Base-by-base conservation (phyloP, 2,329 filamentous ascomycete genomes). In the Fusarium pseudonygamai region DNA sequence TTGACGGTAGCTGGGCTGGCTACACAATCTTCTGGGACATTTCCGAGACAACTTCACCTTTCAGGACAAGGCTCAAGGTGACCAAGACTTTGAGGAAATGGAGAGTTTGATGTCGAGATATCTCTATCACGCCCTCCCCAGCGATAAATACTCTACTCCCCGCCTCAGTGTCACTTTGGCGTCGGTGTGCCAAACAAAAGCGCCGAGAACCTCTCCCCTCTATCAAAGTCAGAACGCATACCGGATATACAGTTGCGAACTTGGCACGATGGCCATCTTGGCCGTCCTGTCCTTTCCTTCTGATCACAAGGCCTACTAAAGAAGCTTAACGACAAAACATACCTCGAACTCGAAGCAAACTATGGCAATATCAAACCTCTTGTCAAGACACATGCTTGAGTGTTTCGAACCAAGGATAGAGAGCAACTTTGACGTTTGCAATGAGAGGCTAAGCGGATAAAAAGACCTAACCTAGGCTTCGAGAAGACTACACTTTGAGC, bases 381-480 rank as follows among this genome's bases (percentile, higher is more conserved):
- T 39, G 4, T 39, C 6, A 4, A 18, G n/a, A 18, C 5, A 16
- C 10, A 43, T 43, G n/a, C 3, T 14, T 18, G 6, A 24, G 1
- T 6, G 12, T 16, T 43, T 24, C 1, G 15, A 18, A 24, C 42
- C 15, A 18, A 11, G n/a, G 11, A 43, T 12, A 4, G 24, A 24
- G 7, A 16, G 42, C 5, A 16, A 24, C 15, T 24, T 22, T 22
- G 20, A 36, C 3, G 34, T 36, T 16, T 36, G 3, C 15, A 32
- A 36, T 36, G 34, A 32, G 15, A 36, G 18, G 16, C 16, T 18
- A 18, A 36, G 40, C 14, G 1, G 14, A 24, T 45, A 18, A 11
- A 26, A 11, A 26, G 12, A 13, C 3, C n/a, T 18, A 26, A 11
- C 16, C 42, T 26, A 0, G 0, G 11, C 11, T 26, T 13, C 16